Percentiles rank a stretch among this genome's conserved stretches.
These are phyloP conservation scores for Yamadazyma philogaea DNA, from an alignment of 805 yeast genomes.

Conservation along the genomic window DNA sequence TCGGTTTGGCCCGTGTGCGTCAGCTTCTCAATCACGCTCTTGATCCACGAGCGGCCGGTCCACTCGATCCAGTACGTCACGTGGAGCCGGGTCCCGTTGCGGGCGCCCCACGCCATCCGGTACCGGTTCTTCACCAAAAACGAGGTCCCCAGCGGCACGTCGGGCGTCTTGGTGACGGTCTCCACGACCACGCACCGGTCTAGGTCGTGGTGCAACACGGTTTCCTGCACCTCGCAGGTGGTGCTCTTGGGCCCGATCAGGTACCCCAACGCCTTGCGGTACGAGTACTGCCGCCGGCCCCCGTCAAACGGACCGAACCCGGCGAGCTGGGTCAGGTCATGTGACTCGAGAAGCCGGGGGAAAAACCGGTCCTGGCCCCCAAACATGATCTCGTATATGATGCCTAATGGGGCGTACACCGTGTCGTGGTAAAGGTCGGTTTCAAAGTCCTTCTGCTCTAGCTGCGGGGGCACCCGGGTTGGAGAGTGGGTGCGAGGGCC, in stretches of 20 bases:
- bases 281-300: conserved; percentile 49
- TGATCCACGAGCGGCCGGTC: conserved; percentile 92
- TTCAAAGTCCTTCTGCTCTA: conserved; percentile 25
- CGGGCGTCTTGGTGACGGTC: conserved; percentile 75
- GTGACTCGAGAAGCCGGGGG: conserved; percentile 35
- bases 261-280: conserved; percentile 70
- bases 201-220: conserved; percentile 53
- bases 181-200: conserved; percentile 56
- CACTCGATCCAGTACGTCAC: conserved; percentile 80
- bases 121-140: conserved; percentile 75
- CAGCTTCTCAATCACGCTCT: conserved; percentile 82
- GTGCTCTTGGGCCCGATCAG: conserved; percentile 95
- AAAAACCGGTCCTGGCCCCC: conserved; percentile 42
- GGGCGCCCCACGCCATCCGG: conserved; percentile 69
- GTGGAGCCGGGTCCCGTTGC: conserved; percentile 55
- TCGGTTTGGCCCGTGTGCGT: conserved; percentile 75
- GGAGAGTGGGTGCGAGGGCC: conserved; percentile 68
- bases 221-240: conserved; percentile 62
- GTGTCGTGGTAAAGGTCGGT: conserved; percentile 48
- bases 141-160: conserved; percentile 88
- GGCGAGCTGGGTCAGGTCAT: conserved; percentile 47
- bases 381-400: conserved; percentile 65
- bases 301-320: conserved; percentile 31
- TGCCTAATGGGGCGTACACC: conserved; percentile 73
- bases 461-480: conserved; percentile 45